Evolutionary conservation across 75 land plant genomes (phyloP), one percentile per base, ranked within the genome.

Genomic region (Larix kaempferi): DNA sequence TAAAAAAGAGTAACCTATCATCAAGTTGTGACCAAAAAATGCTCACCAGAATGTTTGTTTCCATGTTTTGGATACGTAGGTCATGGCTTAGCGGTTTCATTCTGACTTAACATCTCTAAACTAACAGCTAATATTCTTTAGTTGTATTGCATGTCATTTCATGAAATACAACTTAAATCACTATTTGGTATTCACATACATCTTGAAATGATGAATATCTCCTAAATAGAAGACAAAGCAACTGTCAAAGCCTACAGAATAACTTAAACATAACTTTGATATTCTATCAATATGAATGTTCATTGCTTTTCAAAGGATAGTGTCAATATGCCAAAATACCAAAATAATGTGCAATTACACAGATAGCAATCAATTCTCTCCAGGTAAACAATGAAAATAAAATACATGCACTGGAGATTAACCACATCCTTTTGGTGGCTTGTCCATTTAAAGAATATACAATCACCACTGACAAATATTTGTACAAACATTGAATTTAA

Each of bases 391-490:
- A 49, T 49, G 54, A 35, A 65, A 25, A 33, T 65, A 65, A 65
- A 65, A 65, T 65, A 35, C 69, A 65, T 35, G 69, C 69, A 35
- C 41, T 65, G 69, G 41, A 16, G 69, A 65, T 35, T 35, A 29
- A 41, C 35, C 15, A 12, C 21, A 19, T 33, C 69, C 41, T 65
- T 33, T 65, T 37, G 35, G 69, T 65, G 69, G 35, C 41, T 65
- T 65, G 41, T 21, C 69, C 41, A 33, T 35, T 33, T 17, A 65
- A 65, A 65, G 69, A 37, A 29, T 65, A 65, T 33, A 37, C 35
- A 65, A 65, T 17, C n/a, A 65, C 2, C 69, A 33, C 41, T 14
- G 21, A 5, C 35, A 17, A 65, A 35, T 65, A 65, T 65, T 65
- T 65, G 41, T 65, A 65, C 69, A 65, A 35, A 37, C 39, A 16